Base-by-base conservation (phyloP, 2,329 filamentous ascomycete species). In the Colletotrichum orbiculare region DNA sequence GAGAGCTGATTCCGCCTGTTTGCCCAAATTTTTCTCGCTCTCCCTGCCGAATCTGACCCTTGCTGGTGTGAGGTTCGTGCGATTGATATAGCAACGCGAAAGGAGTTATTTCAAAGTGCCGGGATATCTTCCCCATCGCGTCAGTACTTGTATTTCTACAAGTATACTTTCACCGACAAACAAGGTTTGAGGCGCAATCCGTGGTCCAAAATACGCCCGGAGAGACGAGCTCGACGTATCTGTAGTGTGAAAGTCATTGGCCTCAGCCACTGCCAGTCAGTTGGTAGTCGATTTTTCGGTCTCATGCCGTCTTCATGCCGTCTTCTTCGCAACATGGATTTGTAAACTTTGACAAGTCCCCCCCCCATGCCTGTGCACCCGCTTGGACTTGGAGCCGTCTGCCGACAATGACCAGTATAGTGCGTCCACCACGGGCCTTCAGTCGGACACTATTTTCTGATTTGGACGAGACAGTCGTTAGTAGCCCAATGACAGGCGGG, bases 81-180 rank as follows among this genome's bases (percentile, higher is more conserved):
- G 62, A 65, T 66, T 64, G 64, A 64, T 66, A 54, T 52, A 64
- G 64, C 59, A 59, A 64, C 64, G 64, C 25, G 53, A 53, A 56
- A 62, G 41, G 46, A 66, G 53, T 59, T 41, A 64, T 62, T 56
- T 46, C 12, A 57, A 46, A 47, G 52, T 52, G 39, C 37, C 42
- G 34, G 48, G 34, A 46, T 43, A 17, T 15, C 37, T 39, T 65
- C 35, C 15, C 46, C 25, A 55, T 54, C 38, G 49, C 46, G 46
- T 25, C 53, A 57, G 39, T 10, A n/a, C n/a, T 53, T 17, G 60
- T 15, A 37, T 47, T 12, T 33, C 35, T 25, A 42, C 17, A 17
- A 17, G 17, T 17, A 17, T 17, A 35, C 48, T 38, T 41, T 53
- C 45, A 33, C 52, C 17, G 8, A 48, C 54, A 17, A 45, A 38